A percentile compares a stretch with the other conserved stretches of the same genome.
Conservation (phyloP, 1,284 basidiomycete genomes). For the Boletellus deceptivus region DNA sequence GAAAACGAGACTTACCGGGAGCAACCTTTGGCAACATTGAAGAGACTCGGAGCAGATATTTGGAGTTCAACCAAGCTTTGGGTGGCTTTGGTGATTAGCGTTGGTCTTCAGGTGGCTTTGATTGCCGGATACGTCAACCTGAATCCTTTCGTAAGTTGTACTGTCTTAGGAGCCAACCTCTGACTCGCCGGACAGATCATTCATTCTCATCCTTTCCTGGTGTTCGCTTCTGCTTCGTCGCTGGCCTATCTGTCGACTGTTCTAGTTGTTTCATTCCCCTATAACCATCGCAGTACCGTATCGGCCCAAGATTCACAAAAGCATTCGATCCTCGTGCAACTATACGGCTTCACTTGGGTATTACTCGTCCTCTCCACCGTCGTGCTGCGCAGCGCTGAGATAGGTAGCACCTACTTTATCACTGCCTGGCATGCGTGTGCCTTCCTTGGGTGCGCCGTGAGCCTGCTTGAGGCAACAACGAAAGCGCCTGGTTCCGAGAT, state of each 20-base stretch:
- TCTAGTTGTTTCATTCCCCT: conserved; percentile 22
- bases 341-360: conserved; percentile 56
- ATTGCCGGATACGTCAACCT: conserved; percentile 48
- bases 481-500: conserved; percentile 22
- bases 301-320: conserved; percentile 40
- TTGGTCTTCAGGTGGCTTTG: conserved; percentile 47
- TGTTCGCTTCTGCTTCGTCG: conserved; percentile 48
- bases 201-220: conserved; percentile 55
- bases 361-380: conserved; percentile 52
- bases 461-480: conserved; percentile 39
- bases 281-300: conserved; percentile 10
- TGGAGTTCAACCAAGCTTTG: conserved; percentile 58
- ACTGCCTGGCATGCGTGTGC: conserved; percentile 55
- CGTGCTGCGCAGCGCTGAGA: conserved; percentile 38
- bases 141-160: conserved; percentile 61
- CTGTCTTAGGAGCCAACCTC: neutral
- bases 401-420: conserved; percentile 58
- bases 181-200: conserved; percentile 46
- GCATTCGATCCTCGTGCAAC: conserved; percentile 44
- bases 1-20: conserved; percentile 10
- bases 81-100: conserved; percentile 48
- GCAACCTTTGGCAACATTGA: conserved; percentile 9
- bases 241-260: conserved; percentile 46
- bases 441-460: conserved; percentile 48
- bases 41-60: conserved; percentile 25